These are phyloP conservation scores for Beauveria varroae DNA, from an alignment of 2,329 filamentous ascomycete species.

Conservation along the genomic window DNA sequence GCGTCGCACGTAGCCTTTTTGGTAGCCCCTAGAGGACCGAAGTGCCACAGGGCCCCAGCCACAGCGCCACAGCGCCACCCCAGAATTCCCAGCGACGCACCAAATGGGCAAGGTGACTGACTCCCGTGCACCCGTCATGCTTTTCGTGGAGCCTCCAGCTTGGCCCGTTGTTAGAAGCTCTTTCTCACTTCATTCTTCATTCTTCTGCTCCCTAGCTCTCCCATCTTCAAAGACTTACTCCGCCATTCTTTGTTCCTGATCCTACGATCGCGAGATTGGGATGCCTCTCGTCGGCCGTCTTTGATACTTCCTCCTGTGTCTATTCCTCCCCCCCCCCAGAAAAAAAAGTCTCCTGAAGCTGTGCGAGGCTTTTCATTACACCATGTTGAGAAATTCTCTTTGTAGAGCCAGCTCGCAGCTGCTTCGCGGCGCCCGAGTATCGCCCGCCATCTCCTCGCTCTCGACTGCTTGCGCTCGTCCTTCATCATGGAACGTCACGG, in stretches of 20 bases:
- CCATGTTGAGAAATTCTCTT: constrained; percentile 67
- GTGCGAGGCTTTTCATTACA: constrained; percentile 27
- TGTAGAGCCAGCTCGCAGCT: constrained; percentile 59
- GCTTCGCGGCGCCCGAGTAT: constrained; percentile 45
- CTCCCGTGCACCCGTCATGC: constrained; percentile 9
- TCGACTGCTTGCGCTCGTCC: constrained; percentile 32
- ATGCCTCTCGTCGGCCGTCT: constrained; percentile 23
- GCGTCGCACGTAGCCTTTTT: neutral
- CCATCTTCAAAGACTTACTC: constrained; percentile 36
- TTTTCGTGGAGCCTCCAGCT: constrained; percentile 12
- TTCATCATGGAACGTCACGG: constrained; percentile 37
- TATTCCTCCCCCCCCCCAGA: neutral
- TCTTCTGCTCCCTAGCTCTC: constrained; percentile 13
- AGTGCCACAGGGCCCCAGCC: neutral
- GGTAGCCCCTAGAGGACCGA: neutral
- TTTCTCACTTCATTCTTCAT: constrained; percentile 13
- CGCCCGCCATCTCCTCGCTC: constrained; percentile 33
- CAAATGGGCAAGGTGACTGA: constrained; percentile 7
- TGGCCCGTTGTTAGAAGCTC: neutral
- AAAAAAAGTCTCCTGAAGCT: constrained; percentile 13
- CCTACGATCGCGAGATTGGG: constrained; percentile 24
- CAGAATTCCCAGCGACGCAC: neutral
- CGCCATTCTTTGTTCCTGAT: constrained; percentile 34
- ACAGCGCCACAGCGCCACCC: neutral
- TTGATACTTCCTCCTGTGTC: constrained; percentile 13